These are phyloP conservation scores for Syzygium grande DNA, from an alignment of 345 rosid species.

Conservation along the genomic window DNA sequence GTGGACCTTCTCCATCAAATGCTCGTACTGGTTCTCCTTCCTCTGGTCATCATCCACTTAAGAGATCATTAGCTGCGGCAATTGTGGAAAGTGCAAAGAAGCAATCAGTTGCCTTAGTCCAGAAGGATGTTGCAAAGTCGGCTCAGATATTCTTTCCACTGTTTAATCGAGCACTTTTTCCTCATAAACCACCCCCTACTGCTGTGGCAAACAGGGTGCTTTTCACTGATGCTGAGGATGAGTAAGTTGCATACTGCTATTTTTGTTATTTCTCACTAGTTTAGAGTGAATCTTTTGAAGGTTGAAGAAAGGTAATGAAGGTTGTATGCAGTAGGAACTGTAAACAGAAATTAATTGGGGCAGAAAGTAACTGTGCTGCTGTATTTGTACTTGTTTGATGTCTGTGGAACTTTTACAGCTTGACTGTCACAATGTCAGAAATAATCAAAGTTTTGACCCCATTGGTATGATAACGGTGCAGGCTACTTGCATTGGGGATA, in stretches of 20 bases:
- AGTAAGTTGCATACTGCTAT: constrained; percentile 39
- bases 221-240: constrained; percentile 94
- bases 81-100: constrained; percentile 78
- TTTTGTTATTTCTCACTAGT: background rate
- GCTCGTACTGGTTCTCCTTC: constrained; percentile 18
- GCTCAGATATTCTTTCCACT: constrained; percentile 53
- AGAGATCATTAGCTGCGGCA: constrained; percentile 79
- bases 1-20: constrained; percentile 15
- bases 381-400: background rate
- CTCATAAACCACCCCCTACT: constrained; percentile 79
- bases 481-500: constrained; percentile 82
- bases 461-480: constrained; percentile 18
- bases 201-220: constrained; percentile 75
- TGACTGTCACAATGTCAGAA: background rate
- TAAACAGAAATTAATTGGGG: background rate
- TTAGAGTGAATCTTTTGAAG: background rate
- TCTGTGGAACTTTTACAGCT: background rate
- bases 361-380: background rate
- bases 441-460: background rate
- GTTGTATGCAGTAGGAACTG: background rate
- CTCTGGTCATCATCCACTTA: constrained; percentile 39
- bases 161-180: constrained; percentile 67
- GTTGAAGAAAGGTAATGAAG: background rate
- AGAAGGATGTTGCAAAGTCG: constrained; percentile 68
- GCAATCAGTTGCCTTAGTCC: constrained; percentile 79